A percentile compares a stretch with the other conserved stretches of the same genome.
Conservation (phyloP, 1,284 basidiomycete genomes). For the Fomitopsis schrenkii region DNA sequence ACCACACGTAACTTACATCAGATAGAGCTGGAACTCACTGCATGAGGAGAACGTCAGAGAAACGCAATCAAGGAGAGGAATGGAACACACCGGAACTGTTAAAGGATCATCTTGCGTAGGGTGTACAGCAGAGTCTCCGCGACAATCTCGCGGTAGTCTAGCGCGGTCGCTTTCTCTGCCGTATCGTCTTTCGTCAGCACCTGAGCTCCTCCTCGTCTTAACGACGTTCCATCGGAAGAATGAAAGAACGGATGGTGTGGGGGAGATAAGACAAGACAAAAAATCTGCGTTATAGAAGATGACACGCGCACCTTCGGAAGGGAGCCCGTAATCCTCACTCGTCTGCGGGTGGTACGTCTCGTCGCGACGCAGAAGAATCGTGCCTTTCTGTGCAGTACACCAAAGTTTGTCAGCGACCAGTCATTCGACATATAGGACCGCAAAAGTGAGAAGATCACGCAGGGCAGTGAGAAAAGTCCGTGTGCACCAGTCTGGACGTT, state of each 20-base stretch:
- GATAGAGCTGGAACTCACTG: constrained; percentile 33
- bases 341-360: constrained; percentile 33
- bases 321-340: constrained; percentile 27
- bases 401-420: too few relatives aligned
- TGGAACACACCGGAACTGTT: constrained; percentile 38
- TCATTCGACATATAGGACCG: too few relatives aligned
- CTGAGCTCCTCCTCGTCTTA: too few relatives aligned
- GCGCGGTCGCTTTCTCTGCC: constrained; percentile 17
- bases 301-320: constrained; percentile 14
- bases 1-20: constrained; percentile 22
- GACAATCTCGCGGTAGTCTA: constrained; percentile 32
- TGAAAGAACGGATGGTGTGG: too few relatives aligned
- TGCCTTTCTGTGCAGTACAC: constrained; percentile 22
- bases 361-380: constrained; percentile 30
- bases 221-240: too few relatives aligned
- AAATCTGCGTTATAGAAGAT: too few relatives aligned
- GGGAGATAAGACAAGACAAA: too few relatives aligned
- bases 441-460: too few relatives aligned
- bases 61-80: neutral
- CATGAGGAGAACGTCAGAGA: constrained; percentile 18
- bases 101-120: constrained; percentile 47
- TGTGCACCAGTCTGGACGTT: too few relatives aligned
- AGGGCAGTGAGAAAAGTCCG: too few relatives aligned
- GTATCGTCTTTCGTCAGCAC: neutral
- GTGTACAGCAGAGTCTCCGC: constrained; percentile 57